Evolutionary conservation across 495 filamentous ascomycete genomes (phyloP).

Genomic region (Extremus antarcticus): DNA sequence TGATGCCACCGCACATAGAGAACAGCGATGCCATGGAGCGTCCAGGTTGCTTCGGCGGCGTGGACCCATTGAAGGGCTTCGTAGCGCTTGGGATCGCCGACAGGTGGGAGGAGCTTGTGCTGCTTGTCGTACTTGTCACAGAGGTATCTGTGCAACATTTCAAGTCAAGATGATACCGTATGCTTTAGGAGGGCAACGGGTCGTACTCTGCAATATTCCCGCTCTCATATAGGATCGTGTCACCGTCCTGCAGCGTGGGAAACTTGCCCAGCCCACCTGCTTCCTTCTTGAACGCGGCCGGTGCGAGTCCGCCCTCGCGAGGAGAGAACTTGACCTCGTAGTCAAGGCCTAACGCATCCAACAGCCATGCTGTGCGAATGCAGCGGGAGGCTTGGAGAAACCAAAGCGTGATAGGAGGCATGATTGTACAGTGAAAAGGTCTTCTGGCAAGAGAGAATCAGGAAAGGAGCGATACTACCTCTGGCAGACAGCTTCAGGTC

Average conservation of each 20-base stretch:
- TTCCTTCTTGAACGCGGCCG: constrained; percentile 25
- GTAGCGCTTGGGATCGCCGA: constrained; percentile 18
- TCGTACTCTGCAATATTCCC: constrained; percentile 30
- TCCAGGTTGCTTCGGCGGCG: constrained; percentile 32
- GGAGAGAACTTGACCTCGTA: constrained; percentile 27
- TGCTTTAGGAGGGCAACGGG: background rate
- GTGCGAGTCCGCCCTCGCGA: constrained; percentile 25
- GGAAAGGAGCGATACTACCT: background rate
- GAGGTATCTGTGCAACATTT: constrained; percentile 21
- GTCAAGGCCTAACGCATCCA: constrained; percentile 29
- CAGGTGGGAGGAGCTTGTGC: constrained; percentile 23
- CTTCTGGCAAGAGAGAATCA: background rate
- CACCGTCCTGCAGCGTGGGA: constrained; percentile 28
- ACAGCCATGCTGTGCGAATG: constrained; percentile 35
- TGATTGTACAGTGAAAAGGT: background rate
- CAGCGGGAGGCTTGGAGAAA: constrained; percentile 34
- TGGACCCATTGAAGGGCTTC: constrained; percentile 30
- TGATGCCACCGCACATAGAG: constrained; percentile 26
- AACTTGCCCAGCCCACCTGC: constrained; percentile 31
- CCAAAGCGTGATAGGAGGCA: constrained; percentile 33
- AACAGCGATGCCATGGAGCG: constrained; percentile 30
- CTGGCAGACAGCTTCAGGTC: background rate
- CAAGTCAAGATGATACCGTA: background rate
- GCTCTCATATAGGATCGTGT: constrained; percentile 29
- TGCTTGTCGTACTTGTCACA: constrained; percentile 31